These are phyloP conservation scores for Ensete ventricosum DNA, from an alignment of 176 grass and related monocot species.

Conservation along the genomic window DNA sequence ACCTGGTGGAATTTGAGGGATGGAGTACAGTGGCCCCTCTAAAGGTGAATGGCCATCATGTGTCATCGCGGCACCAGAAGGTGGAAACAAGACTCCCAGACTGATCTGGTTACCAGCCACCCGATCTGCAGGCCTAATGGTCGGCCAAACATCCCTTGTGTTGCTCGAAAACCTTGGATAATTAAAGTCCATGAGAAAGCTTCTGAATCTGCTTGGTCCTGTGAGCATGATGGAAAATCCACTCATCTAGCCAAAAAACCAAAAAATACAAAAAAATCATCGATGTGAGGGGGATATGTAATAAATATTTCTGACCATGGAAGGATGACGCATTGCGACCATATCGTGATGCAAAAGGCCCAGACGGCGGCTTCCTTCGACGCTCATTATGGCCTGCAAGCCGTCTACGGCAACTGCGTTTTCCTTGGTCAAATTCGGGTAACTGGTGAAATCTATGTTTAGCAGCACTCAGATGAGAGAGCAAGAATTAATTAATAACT, in stretches of 20 bases:
- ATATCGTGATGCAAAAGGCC: slow-evolving; percentile 54
- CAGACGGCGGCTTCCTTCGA: slow-evolving; percentile 57
- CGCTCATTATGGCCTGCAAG: slow-evolving; percentile 87
- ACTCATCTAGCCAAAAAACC: background rate
- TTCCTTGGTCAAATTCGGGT: slow-evolving; percentile 73
- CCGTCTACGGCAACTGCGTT: slow-evolving; percentile 88
- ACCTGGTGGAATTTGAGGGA: slow-evolving; percentile 40
- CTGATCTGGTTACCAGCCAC: slow-evolving; percentile 38
- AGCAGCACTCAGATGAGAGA: background rate
- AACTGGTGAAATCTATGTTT: slow-evolving; percentile 70
- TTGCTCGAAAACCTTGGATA: slow-evolving; percentile 60
- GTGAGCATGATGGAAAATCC: slow-evolving; percentile 21
- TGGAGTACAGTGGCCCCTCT: slow-evolving; percentile 28
- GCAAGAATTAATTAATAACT: too few species aligned
- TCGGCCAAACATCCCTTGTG: slow-evolving; percentile 46
- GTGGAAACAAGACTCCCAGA: slow-evolving; percentile 36
- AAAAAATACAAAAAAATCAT: background rate
- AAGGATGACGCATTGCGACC: slow-evolving; percentile 43
- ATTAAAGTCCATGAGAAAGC: slow-evolving; percentile 71
- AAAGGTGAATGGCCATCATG: slow-evolving; percentile 32
- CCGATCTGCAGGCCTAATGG: slow-evolving; percentile 30
- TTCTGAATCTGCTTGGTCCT: slow-evolving; percentile 57
- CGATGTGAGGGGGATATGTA: slow-evolving; percentile 2
- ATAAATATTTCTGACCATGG: slow-evolving; percentile 23
- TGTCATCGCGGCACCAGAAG: slow-evolving; percentile 21